phyloP scores from a whole-genome alignment of 192 early-diverging fungal species.

The Coemansia sp. region DNA sequence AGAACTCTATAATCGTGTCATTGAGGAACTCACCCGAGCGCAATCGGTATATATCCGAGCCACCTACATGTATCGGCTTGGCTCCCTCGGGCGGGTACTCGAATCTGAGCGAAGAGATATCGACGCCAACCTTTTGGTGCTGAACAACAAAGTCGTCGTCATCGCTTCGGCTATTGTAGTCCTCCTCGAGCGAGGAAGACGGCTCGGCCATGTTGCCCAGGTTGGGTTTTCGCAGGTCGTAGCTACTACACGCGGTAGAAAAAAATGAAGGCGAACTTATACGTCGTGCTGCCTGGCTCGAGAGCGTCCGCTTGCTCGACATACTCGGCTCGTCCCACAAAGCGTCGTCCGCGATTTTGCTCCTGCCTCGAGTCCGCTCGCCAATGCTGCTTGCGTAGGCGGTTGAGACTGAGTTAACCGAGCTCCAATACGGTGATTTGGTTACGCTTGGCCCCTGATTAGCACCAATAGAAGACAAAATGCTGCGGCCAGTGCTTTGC shows the following conservation, averaged over 20 bases:
- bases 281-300: neutral
- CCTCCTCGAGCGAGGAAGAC: neutral
- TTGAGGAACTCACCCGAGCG: slow-evolving; percentile 81
- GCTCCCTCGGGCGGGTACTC: slow-evolving; percentile 60
- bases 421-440: slow-evolving; percentile 25
- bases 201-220: neutral
- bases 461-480: neutral
- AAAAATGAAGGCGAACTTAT: neutral
- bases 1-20: slow-evolving; percentile 90
- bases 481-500: neutral
- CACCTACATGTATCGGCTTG: slow-evolving; percentile 65
- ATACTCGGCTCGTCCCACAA: neutral
- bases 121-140: slow-evolving; percentile 15
- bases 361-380: slow-evolving; percentile 2
- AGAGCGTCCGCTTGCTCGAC: slow-evolving; percentile 9
- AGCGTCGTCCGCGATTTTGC: neutral
- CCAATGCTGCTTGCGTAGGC: neutral
- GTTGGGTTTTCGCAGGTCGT: slow-evolving; percentile 28
- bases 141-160: slow-evolving; percentile 21
- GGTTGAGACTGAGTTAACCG: neutral
- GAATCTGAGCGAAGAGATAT: slow-evolving; percentile 33
- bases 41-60: slow-evolving; percentile 69
- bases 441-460: neutral
- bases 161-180: slow-evolving; percentile 11
- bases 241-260: neutral